These are phyloP conservation scores for Blastobotrys muscicola DNA, from an alignment of 805 yeast genomes.

Conservation along the genomic window DNA sequence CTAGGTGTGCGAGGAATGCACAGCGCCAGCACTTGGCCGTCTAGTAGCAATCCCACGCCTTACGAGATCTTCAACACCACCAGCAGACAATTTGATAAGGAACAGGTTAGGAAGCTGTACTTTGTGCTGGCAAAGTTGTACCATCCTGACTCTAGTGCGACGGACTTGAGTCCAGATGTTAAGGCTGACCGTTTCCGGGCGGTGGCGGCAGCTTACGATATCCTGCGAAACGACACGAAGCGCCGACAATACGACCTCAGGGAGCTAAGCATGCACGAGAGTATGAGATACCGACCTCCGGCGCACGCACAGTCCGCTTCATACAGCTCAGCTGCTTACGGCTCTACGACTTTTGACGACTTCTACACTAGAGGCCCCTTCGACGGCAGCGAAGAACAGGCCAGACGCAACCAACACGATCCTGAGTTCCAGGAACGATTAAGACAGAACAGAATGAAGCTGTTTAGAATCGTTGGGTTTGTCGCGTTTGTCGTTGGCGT, in stretches of 20 bases:
- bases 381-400: slow-evolving; percentile 46
- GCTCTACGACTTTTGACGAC: slow-evolving; percentile 28
- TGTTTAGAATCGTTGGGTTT: slow-evolving; percentile 35
- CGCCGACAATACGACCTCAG: slow-evolving; percentile 37
- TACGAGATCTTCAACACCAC: slow-evolving; percentile 52
- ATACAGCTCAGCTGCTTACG: not conserved
- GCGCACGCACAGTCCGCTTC: not conserved
- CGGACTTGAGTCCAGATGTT: slow-evolving; percentile 29
- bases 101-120: slow-evolving; percentile 40
- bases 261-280: not conserved
- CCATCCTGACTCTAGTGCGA: slow-evolving; percentile 57
- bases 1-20: not conserved
- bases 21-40: slow-evolving; percentile 45
- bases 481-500: slow-evolving; percentile 32
- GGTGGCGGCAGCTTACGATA: slow-evolving; percentile 49
- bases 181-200: slow-evolving; percentile 43
- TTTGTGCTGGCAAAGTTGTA: slow-evolving; percentile 60
- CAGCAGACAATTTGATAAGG: slow-evolving; percentile 28
- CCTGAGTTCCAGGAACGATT: slow-evolving; percentile 31
- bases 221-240: slow-evolving; percentile 38
- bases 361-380: slow-evolving; percentile 52
- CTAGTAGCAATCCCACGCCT: slow-evolving; percentile 48
- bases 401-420: slow-evolving; percentile 29
- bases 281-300: not conserved
- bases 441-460: slow-evolving; percentile 32